Evolutionary conservation across 352 stramenopile genomes (phyloP), one percentile per base, ranked within the genome.

Genomic region (Globisporangium lucens): DNA sequence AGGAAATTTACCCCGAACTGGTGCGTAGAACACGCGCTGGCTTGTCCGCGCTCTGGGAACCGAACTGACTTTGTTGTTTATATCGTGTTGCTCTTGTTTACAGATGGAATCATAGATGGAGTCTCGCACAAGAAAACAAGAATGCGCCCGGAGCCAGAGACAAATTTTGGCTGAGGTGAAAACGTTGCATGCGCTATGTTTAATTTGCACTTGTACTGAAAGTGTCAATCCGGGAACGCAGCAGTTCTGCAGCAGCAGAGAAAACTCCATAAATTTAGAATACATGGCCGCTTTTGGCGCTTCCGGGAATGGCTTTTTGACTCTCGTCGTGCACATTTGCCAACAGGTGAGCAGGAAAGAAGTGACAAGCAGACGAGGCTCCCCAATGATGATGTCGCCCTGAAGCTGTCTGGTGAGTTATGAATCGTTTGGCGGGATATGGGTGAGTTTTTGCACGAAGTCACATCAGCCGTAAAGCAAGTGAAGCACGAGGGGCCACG

Each of bases 1-100:
- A 71, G 20, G 46, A 82, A 56, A 55, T 64, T 22, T 89, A 71
- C 51, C 74, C 81, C 22, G 68, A 81, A 56, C 33, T 89, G 59
- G 73, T 87, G 57, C 43, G 69, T 59, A 47, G 24, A 10, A 38
- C 36, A 30, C 29, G 30, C 15, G 1, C 0, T 49, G 27, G 22
- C 47, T 6, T 55, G 30, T 41, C 6, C 60, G 8, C 27, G 12
- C 6, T 12, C 2, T n/a, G 8, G 20, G 8, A 65, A 33, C 43
- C 2, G 33, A 51, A n/a, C n/a, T 57, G 20, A 61, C 29, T 10
- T 15, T 43, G 46, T 41, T 22, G 4, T 38, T 27, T 33, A 33
- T 33, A 1, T 51, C 20, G 3, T 59, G 47, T 35, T 51, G 22
- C 35, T 35, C n/a, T 10, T 56, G 41, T 15, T 49, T 62, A 20